Evolutionary conservation across 306 rosid species (phyloP), one percentile per base, ranked within the genome.

Genomic region (Rosa chinensis): DNA sequence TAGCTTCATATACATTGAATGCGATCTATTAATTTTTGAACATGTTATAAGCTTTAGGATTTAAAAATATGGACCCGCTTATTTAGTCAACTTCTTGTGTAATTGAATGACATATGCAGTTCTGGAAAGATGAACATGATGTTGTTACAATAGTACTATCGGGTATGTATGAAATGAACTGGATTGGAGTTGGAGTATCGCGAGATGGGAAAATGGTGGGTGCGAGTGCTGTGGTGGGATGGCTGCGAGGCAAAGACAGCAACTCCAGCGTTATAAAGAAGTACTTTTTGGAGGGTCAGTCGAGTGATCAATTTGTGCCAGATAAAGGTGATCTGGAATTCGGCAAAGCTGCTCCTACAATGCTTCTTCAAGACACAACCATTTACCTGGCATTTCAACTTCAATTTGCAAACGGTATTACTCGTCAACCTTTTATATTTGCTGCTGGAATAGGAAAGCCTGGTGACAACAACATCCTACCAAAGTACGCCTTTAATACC

Each of bases 381-480:
- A 35, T 80, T 43, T 80, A 80, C 73, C 28, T 80, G 37, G 83
- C 74, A 21, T 80, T 80, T 75, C 78, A 80, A 62, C 78, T 80
- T 42, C 45, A 73, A 4, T 62, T 72, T 40, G 1, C 66, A 7
- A 9, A 25, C 2, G 69, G 56, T 49, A 28, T 73, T 0, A 45
- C 18, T 50, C 37, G 1, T 62, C 32, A 73, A 20, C 73, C 73
- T 18, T 43, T 80, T 64, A 20, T 80, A 21, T 35, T 72, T 6
- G 78, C 78, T 8, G 6, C 5, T 35, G 83, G 83, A 16, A 3
- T 4, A 18, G 73, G 73, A 43, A 68, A 68, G 20, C 73, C 73
- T 10, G 73, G 10, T 43, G 32, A 23, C 23, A 35, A 66, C 53
- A 68, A 18, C 14, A 68, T 68, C 35, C 32, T 68, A 44, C 73